Percentiles rank a stretch among this genome's conserved stretches.
Conservation (phyloP, 2,329 filamentous ascomycete species). For the Colletotrichum somersetense region DNA sequence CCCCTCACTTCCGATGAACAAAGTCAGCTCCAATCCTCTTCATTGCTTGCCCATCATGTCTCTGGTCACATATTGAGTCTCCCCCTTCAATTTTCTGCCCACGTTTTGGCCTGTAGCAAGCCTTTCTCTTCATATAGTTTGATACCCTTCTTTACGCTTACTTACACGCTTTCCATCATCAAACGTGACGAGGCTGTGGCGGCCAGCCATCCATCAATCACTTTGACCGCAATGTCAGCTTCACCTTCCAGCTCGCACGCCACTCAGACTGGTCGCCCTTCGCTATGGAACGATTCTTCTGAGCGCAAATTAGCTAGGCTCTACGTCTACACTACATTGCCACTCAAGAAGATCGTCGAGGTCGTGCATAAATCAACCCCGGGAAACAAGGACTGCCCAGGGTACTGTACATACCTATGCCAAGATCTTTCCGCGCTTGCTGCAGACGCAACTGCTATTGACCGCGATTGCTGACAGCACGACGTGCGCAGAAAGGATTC, state of each 20-base stretch:
- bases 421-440: neutral
- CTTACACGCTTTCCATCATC: constrained; percentile 28
- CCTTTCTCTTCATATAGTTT: neutral
- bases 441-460: constrained; percentile 6
- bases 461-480: constrained; percentile 34
- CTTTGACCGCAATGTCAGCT: constrained; percentile 33
- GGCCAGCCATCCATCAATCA: constrained; percentile 4
- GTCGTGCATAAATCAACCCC: constrained; percentile 57
- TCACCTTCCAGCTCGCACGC: constrained; percentile 49
- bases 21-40: constrained; percentile 4
- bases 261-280: constrained; percentile 62
- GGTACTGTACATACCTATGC: constrained; percentile 20
- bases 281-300: constrained; percentile 66
- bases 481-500: constrained; percentile 63
- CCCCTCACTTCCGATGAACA: constrained; percentile 34
- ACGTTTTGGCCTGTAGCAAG: neutral
- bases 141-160: neutral
- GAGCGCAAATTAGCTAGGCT: constrained; percentile 67
- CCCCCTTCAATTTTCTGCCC: constrained; percentile 9
- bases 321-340: constrained; percentile 68
- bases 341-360: constrained; percentile 62
- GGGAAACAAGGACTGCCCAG: constrained; percentile 42
- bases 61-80: neutral
- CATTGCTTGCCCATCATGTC: constrained; percentile 23
- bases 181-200: constrained; percentile 37